Evolutionary conservation across 2,329 filamentous ascomycete species (phyloP), one percentile per base, ranked within the genome.

Genomic region (Pseudogymnoascus sp.): DNA sequence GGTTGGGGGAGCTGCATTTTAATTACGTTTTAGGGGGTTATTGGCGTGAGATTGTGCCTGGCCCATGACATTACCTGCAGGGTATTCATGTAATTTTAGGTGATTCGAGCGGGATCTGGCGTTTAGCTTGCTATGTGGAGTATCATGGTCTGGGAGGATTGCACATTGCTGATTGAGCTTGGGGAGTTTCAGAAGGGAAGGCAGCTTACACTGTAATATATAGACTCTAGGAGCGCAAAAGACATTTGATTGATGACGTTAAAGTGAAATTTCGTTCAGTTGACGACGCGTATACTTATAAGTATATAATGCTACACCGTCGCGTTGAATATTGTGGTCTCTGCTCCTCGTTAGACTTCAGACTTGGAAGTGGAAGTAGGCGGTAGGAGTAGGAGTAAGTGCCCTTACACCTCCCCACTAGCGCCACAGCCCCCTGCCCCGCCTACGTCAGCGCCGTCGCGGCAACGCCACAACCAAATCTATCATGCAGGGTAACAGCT

Each of bases 1-100:
- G 2, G 67, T 70, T 62, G 71, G 71, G 31, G 70, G 72, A 39
- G 71, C 70, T 58, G 72, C 72, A 2, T 74, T 74, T 60, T 74
- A 62, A 10, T 11, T 33, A 6, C 26, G 26, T 29, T 29, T 29
- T 29, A 8, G 58, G 19, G 19, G 58, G 16, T 19, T 55, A 55
- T 10, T 55, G 23, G 23, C 4, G 8, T 16, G 14, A 29, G n/a
- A 55, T 33, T 31, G 8, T 16, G n/a, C 29, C n/a, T 55, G 49
- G 29, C n/a, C 8, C n/a, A 35, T 21, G 49, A 33, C 31, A 55
- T 33, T 55, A 49, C 5, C 11, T 33, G 16, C n/a, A 35, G 49
- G 29, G n/a, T 35, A 33, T 55, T 16, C 10, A 55, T 55, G 49
- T 55, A 55, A 33, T 19, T 33, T 21, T 55, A 55, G 49, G 29